A percentile compares a stretch with the other conserved stretches of the same genome.
These are phyloP conservation scores for Saccharum hybrid DNA, from an alignment of 202 grass and related monocot genomes.

Conservation along the genomic window DNA sequence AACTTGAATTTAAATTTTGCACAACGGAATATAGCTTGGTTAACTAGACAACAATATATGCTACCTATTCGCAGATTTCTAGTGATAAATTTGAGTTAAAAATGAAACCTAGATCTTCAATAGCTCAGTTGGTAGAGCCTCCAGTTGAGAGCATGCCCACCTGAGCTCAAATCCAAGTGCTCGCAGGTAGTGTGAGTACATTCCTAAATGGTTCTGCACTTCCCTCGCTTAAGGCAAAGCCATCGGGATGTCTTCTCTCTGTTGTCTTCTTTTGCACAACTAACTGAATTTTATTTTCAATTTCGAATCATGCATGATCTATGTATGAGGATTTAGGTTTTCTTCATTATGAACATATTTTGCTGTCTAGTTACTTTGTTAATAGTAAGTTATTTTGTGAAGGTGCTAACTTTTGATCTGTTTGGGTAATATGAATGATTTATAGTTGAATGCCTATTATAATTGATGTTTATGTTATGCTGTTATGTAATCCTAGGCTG, in stretches of 20 bases:
- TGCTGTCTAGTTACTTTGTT: slow-evolving; percentile 25
- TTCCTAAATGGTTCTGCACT: neutral
- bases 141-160: neutral
- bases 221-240: neutral
- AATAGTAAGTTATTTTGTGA: neutral
- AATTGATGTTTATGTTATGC: slow-evolving; percentile 40
- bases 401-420: slow-evolving; percentile 12
- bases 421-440: slow-evolving; percentile 23
- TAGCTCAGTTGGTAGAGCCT: neutral
- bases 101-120: neutral
- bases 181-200: neutral
- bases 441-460: slow-evolving; percentile 24
- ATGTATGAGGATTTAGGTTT: slow-evolving; percentile 1
- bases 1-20: neutral
- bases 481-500: slow-evolving; percentile 56
- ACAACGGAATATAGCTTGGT: neutral
- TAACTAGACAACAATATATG: neutral
- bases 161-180: neutral
- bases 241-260: neutral
- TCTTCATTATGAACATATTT: neutral
- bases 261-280: slow-evolving; percentile 4
- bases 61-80: neutral
- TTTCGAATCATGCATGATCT: neutral
- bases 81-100: neutral
- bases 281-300: neutral